These are phyloP conservation scores for Metarhizium humberi DNA, from an alignment of 2,329 filamentous ascomycete species.

Conservation along the genomic window DNA sequence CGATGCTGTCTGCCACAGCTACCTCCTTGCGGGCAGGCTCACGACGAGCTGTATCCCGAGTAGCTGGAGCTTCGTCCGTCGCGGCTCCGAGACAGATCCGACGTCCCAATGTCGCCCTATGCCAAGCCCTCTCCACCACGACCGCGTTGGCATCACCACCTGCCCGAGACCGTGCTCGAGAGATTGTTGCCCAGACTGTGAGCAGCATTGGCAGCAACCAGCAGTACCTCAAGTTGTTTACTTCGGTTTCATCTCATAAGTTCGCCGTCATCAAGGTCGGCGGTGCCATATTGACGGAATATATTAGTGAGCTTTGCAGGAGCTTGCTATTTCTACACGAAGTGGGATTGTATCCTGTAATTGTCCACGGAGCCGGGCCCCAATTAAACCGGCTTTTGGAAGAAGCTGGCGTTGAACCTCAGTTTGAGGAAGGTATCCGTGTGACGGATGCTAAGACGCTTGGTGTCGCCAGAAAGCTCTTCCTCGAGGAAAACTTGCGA, in stretches of 20 bases:
- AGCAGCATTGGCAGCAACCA: conserved; percentile 95
- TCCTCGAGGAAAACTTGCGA: conserved; percentile 92
- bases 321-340: conserved; percentile 88
- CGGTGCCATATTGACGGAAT: conserved; percentile 89
- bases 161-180: conserved; percentile 18
- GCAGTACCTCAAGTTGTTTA: conserved; percentile 96
- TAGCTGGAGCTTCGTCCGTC: background rate
- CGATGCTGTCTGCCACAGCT: conserved; percentile 4
- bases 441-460: conserved; percentile 95
- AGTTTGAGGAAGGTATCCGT: conserved; percentile 93
- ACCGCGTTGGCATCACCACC: background rate
- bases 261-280: conserved; percentile 99
- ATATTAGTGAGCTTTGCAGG: conserved; percentile 83
- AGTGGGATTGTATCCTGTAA: conserved; percentile 88
- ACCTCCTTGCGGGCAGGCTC: background rate
- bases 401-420: conserved; percentile 83
- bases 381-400: conserved; percentile 90
- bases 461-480: conserved; percentile 81
- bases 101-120: conserved; percentile 33
- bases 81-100: background rate
- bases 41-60: background rate
- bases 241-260: conserved; percentile 86
- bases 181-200: conserved; percentile 48
- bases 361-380: conserved; percentile 90
- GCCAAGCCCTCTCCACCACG: background rate